A percentile compares a stretch with the other conserved stretches of the same genome.
Conservation (phyloP, 345 rosid genomes). For the Populus davidiana region DNA sequence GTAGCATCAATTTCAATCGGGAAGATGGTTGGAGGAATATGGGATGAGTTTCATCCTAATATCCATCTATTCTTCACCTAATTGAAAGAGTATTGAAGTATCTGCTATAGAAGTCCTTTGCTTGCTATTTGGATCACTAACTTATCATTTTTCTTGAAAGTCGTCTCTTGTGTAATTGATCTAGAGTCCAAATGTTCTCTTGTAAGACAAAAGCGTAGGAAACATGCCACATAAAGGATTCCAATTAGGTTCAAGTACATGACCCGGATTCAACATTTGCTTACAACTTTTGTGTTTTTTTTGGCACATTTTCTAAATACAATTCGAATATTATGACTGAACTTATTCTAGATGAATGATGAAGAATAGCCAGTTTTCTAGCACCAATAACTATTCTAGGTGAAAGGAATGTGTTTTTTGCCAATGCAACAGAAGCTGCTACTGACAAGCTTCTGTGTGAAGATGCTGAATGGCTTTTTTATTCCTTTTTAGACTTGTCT, state of each 20-base stretch:
- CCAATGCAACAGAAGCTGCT: not conserved
- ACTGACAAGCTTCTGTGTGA: not conserved
- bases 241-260: not conserved
- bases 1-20: not conserved
- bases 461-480: not conserved
- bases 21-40: not conserved
- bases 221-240: not conserved
- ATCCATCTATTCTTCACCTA: not conserved
- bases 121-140: not conserved
- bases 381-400: too few relatives aligned
- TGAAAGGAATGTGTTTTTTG: too few relatives aligned
- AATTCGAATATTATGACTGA: too few relatives aligned
- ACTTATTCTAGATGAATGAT: too few relatives aligned
- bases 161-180: not conserved
- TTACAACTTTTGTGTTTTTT: not conserved
- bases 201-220: not conserved
- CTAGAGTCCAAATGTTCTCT: not conserved
- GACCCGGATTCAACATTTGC: not conserved
- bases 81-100: not conserved
- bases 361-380: too few relatives aligned
- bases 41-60: not conserved
- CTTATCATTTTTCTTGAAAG: not conserved
- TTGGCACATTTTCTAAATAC: too few relatives aligned
- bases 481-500: not conserved
- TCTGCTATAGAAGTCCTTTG: not conserved